Evolutionary conservation across 2,329 filamentous ascomycete genomes (phyloP).

Genomic region (Cercospora brassicicola): DNA sequence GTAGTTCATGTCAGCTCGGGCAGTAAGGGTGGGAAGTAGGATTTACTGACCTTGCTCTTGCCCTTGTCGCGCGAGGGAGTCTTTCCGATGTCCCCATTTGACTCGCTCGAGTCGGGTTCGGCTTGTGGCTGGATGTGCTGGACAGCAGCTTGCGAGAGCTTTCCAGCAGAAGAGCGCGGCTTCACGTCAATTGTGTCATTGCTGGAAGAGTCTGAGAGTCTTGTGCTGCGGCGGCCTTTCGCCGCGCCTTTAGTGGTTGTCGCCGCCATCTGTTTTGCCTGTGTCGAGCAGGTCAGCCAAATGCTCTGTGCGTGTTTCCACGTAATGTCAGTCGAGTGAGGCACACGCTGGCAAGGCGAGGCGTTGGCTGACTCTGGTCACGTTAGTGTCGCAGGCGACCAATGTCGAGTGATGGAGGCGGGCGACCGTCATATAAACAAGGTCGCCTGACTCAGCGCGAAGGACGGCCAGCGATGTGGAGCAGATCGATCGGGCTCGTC

Average conservation of each 20-base stretch:
- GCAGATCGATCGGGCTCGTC: not conserved
- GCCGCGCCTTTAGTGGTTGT: not conserved
- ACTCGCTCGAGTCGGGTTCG: not conserved
- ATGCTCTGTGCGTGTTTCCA: not conserved
- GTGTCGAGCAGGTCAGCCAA: not conserved
- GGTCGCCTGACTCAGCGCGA: not conserved
- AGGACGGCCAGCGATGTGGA: not conserved
- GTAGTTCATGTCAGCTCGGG: not conserved
- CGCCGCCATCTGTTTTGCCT: slow-evolving; percentile 3
- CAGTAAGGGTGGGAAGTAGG: not conserved
- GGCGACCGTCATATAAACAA: not conserved
- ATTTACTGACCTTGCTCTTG: not conserved
- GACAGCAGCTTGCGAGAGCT: not conserved
- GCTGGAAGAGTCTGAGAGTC: slow-evolving; percentile 10
- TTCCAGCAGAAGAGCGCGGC: slow-evolving; percentile 4
- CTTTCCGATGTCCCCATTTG: not conserved
- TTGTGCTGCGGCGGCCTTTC: slow-evolving; percentile 11
- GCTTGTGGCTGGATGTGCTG: not conserved
- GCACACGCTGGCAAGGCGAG: slow-evolving; percentile 3
- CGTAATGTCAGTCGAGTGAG: not conserved
- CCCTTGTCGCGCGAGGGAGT: not conserved
- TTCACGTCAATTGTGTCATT: slow-evolving; percentile 24
- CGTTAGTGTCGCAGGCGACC: not conserved
- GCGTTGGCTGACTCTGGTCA: not conserved
- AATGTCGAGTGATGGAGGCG: not conserved